Conservation (phyloP, 352 stramenopile species). For the Thraustotheca clavata region DNA sequence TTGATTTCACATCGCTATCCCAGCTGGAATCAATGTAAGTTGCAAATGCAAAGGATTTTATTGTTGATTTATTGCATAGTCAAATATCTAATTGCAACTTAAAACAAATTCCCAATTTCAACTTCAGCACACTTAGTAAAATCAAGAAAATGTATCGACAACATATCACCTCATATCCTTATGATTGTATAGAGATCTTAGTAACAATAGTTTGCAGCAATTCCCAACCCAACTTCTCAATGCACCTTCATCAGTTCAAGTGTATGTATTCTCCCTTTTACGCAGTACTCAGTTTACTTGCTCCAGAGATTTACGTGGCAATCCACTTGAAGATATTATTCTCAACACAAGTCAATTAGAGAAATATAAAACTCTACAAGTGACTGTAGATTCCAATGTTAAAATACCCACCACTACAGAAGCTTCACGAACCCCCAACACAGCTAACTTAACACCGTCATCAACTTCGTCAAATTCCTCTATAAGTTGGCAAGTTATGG, state of each 20-base stretch:
- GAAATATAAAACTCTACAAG: neutral
- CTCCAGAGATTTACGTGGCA: neutral
- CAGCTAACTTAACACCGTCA: neutral
- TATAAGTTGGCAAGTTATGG: neutral
- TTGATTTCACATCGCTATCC: neutral
- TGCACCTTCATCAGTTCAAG: too few relatives aligned
- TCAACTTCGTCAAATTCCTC: neutral
- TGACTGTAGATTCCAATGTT: neutral
- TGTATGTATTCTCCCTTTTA: too few relatives aligned
- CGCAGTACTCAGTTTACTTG: neutral
- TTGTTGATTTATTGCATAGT: neutral
- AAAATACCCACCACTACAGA: neutral
- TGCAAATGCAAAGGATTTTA: neutral
- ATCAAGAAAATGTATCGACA: conserved; percentile 9
- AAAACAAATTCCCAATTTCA: neutral
- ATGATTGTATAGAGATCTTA: neutral
- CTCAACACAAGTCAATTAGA: neutral
- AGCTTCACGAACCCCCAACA: neutral
- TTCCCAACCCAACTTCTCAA: neutral
- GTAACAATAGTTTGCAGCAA: neutral
- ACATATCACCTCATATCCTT: too few relatives aligned
- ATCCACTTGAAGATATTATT: neutral
- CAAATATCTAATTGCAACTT: neutral
- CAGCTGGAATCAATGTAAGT: neutral
- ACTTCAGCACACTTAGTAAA: neutral